Evolutionary conservation across 225 moss, liverwort and hornwort genomes (phyloP), one percentile per base, ranked within the genome.

Genomic region (Polytrichum commune): DNA sequence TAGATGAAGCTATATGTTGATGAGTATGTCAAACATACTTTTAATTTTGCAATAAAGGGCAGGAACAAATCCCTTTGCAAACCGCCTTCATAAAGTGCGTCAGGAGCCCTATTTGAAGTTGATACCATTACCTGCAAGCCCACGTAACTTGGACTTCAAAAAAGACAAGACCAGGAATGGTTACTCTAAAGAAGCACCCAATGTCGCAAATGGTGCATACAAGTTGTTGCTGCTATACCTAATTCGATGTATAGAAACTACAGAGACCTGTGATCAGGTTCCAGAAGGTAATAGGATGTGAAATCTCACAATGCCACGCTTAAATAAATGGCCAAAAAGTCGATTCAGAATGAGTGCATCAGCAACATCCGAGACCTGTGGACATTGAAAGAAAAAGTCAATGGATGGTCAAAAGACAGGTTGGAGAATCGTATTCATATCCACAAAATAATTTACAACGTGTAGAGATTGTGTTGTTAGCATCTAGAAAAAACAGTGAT

Each of bases 261-360:
- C 20, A n/a, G 58, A 60, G 9, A 60, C 24, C 22, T 60, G 22
- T 20, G 23, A 60, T 60, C 60, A 23, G 9, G 60, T n/a, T 60
- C 24, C n/a, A 60, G 22, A 24, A 7, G 30, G 46, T 46, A 46
- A 46, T 13, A 46, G 13, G 3, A 46, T 46, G 46, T 19, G 32
- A 63, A 46, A 22, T 70, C 91, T 91, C 68, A 94, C 93, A 69
- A 91, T 68, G 75, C 93, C 85, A 66, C 78, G 79, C 76, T 71
- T 93, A 65, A 95, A 95, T 25, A 95, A 89, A 81, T 95, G 93
- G 63, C 86, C 86, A 79, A 95, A 95, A 19, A 95, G 85, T 35
- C 95, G 92, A 74, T 90, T 93, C 78, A 95, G 69, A 61, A 95
- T 95, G 29, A 95, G 82, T 27, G 95, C 95, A 74, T 95, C 91